A percentile compares a stretch with the other conserved stretches of the same genome.
phyloP scores from a whole-genome alignment of 192 early-diverging fungal genomes.

The Backusella macrospora region DNA sequence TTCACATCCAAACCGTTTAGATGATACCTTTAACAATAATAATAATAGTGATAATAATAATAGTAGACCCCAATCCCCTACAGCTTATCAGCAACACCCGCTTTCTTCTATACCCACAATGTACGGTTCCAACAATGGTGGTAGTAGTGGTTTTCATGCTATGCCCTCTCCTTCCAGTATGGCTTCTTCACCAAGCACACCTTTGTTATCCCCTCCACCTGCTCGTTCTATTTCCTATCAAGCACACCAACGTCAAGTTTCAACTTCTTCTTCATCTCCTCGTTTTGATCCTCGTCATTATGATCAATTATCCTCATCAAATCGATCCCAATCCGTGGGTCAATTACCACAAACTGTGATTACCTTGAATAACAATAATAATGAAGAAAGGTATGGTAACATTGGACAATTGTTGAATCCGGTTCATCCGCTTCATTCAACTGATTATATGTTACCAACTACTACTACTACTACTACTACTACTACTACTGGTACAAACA shows the following conservation, averaged over 20 bases:
- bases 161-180: neutral
- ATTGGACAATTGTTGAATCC: conserved; percentile 30
- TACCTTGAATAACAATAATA: neutral
- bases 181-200: neutral
- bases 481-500: neutral
- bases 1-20: neutral
- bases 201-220: neutral
- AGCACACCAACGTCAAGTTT: neutral
- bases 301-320: neutral
- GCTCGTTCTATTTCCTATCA: neutral
- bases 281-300: conserved; percentile 27
- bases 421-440: conserved; percentile 20
- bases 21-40: neutral
- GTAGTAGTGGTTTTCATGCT: neutral
- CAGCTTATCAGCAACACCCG: neutral
- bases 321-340: neutral
- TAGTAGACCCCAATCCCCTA: neutral
- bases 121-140: neutral
- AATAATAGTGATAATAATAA: conserved; percentile 13
- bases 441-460: neutral
- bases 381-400: conserved; percentile 1
- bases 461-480: neutral
- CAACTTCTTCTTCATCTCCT: neutral
- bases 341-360: neutral
- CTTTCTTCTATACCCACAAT: conserved; percentile 15